Evolutionary conservation across 495 filamentous ascomycete species (phyloP), one percentile per base, ranked within the genome.

Genomic region (Penicillium bovifimosum): DNA sequence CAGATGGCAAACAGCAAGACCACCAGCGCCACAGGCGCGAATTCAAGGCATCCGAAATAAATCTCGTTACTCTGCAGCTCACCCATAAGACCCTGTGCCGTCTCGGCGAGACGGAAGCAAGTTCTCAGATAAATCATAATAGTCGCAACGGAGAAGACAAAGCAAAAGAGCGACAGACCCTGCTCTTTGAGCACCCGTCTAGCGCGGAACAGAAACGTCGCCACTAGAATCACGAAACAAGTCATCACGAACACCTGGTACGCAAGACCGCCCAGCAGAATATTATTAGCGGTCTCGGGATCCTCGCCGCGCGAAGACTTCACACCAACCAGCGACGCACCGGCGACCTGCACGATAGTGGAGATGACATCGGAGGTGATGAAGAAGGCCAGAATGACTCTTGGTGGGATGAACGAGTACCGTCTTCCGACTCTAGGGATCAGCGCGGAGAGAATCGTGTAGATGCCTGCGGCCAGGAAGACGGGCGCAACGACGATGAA

Each of bases 401-500:
- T 47, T 3, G 55, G 55, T 1, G 40, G 46, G 3, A 58, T 18
- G 28, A 58, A 54, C 6, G 78, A 59, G 53, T 76, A 63, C 17
- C 18, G 13, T 11, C 39, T 41, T 1, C 59, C 53, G 16, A 62
- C 58, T 28, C 47, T 26, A 26, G 54, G 55, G 44, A 82, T 80
- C 10, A 81, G 60, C 2, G 66, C 59, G 0, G 67, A 70, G 10
- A 81, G 62, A 41, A 74, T 60, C 10, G 72, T 76, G 66, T 82
- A 82, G 46, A 82, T 74, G 7, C 66, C 71, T 0, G 78, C 79
- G n/a, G 71, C 62, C 59, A 80, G 66, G 56, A 80, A 77, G 17
- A 82, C 79, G 9, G 79, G 79, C 6, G 79, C 78, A 7, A 74
- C 73, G 47, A 82, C 78, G 52, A 82, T 78, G 67, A 78, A 78